Base-by-base conservation (phyloP, 345 rosid species). In the Clausena lansium region DNA sequence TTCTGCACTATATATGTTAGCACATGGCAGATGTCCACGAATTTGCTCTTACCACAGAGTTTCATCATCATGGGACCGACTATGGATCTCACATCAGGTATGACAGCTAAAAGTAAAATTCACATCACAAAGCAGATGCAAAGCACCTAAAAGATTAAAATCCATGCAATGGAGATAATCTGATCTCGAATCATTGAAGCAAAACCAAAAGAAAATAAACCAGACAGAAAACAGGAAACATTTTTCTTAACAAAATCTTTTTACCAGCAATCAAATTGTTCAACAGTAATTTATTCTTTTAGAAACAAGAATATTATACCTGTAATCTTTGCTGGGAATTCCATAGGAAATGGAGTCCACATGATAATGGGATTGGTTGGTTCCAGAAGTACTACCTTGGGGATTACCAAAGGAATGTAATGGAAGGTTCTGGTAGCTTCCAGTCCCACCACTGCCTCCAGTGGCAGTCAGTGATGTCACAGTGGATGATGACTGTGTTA, bases 261-360 rank as follows among this genome's bases (percentile, higher is more conserved):
- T 71, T 63, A 45, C 58, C 38, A 63, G 67, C 15, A 41, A 62
- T 67, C 30, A 74, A 63, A 20, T 30, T 27, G 41, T 24, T 33
- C 36, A 67, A 13, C 47, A 28, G 27, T 4, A 50, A 30, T 50
- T 17, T 70, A 8, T 70, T 50, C 8, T 30, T 70, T 50, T 50
- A 7, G 11, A 66, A 67, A 57, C 45, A 65, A 22, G 70, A 80
- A 33, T 38, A 36, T 6, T 45, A 64, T 88, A 88, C 91, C 91
- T 86, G 83, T 81, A 86, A 76, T 88, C 89, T 84, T 88, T 88
- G 81, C 84, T 83, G 14, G 91, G 91, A 58, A 86, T 82, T 77
- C 84, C 89, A 69, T 74, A 83, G 25, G 91, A 86, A 73, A 86
- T 85, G 45, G 86, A 80, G 24, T 86, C 89, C 78, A 85, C 39